phyloP scores from a whole-genome alignment of 148 eudicot species.

The Silene latifolia region DNA sequence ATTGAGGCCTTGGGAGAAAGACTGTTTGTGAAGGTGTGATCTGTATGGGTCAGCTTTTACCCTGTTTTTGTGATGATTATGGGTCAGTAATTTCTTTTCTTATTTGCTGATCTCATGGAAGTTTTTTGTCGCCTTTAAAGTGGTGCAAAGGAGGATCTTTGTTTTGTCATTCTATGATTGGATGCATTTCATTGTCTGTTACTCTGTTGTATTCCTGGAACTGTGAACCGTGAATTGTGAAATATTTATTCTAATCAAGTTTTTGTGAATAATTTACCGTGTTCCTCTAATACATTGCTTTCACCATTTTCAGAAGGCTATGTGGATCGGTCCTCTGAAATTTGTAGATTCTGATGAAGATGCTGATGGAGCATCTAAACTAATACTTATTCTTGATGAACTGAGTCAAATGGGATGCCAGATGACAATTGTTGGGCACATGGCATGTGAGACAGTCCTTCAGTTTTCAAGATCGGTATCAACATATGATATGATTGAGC shows the following conservation, averaged over 20 bases:
- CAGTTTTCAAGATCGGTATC: slow-evolving; percentile 29
- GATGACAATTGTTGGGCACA: slow-evolving; percentile 54
- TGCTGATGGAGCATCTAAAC: slow-evolving; percentile 40
- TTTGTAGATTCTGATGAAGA: slow-evolving; percentile 35
- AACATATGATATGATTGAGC: slow-evolving; percentile 39
- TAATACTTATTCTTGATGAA: slow-evolving; percentile 49
- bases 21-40: background rate
- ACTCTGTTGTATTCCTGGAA: background rate
- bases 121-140: no score
- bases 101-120: no score
- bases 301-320: slow-evolving; percentile 53
- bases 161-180: no score
- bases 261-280: background rate
- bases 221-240: background rate
- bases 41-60: background rate
- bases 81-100: no score
- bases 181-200: background rate
- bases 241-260: background rate
- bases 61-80: background rate
- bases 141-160: no score
- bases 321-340: slow-evolving; percentile 73
- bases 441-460: slow-evolving; percentile 40
- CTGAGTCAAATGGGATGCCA: slow-evolving; percentile 45
- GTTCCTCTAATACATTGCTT: slow-evolving; percentile 7
- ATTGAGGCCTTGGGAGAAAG: background rate